A percentile compares a stretch with the other conserved stretches of the same genome.
phyloP scores from a whole-genome alignment of 768 basidiomycete genomes.

The Rhodotorula taiwanensis region DNA sequence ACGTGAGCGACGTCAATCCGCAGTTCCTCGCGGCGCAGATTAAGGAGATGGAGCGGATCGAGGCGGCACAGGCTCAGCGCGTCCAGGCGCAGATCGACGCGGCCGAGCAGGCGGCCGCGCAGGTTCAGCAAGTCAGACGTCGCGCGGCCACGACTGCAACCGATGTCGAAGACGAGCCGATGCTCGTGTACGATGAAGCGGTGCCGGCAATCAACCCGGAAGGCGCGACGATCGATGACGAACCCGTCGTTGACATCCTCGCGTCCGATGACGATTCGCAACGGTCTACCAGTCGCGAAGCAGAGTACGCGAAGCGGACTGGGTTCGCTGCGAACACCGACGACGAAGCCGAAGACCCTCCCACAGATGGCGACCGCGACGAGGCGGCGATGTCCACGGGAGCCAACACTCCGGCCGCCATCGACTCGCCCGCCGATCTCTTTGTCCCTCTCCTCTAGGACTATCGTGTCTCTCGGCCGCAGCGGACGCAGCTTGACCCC shows the following conservation, averaged over 20 bases:
- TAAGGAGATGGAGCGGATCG: not conserved
- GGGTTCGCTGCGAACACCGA: too few species aligned
- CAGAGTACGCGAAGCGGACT: too few species aligned
- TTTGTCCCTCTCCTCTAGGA: too few species aligned
- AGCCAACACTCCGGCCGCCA: too few species aligned
- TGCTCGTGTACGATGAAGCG: not conserved
- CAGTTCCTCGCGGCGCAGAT: not conserved
- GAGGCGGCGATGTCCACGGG: too few species aligned
- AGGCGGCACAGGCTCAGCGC: not conserved
- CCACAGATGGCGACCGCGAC: too few species aligned
- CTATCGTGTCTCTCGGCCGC: too few species aligned
- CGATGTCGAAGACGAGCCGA: not conserved
- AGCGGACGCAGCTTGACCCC: too few species aligned
- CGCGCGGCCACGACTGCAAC: not conserved
- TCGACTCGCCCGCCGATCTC: too few species aligned
- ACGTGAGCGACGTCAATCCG: not conserved
- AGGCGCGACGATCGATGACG: not conserved
- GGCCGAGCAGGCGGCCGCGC: not conserved
- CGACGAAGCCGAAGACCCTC: too few species aligned
- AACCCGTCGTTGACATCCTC: not conserved
- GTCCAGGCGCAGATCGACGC: not conserved
- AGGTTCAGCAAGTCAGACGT: too few species aligned
- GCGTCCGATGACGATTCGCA: not conserved
- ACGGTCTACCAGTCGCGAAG: too few species aligned
- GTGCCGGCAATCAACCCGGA: not conserved